phyloP scores from a whole-genome alignment of 495 filamentous ascomycete genomes.

The Aspergillus wentii region DNA sequence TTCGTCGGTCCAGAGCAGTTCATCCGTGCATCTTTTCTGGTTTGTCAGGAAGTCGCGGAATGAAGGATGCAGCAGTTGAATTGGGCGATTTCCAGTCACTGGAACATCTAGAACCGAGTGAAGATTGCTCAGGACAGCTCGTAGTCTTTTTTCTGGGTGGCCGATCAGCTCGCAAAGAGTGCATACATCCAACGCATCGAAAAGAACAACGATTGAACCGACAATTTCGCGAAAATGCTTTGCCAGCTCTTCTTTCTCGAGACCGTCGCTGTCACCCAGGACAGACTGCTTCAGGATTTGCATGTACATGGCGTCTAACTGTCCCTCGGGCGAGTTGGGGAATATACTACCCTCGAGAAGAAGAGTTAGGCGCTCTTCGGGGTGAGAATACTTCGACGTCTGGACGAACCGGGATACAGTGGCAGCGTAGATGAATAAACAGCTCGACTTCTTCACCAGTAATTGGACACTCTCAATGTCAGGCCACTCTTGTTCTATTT shows the following conservation, averaged over 20 bases:
- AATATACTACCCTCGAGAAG: no score
- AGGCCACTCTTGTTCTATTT: slow-evolving; percentile 38
- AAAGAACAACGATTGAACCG: slow-evolving; percentile 18
- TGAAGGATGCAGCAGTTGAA: slow-evolving; percentile 19
- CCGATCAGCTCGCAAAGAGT: slow-evolving; percentile 9
- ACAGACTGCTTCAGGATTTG: slow-evolving; percentile 14
- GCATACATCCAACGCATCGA: slow-evolving; percentile 15
- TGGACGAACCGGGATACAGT: slow-evolving; percentile 27
- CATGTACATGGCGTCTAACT: no score
- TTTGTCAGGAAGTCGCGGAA: slow-evolving; percentile 23
- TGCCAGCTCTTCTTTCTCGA: slow-evolving; percentile 1
- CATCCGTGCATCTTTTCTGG: background rate
- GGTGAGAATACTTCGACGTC: no score
- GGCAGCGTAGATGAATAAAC: slow-evolving; percentile 30
- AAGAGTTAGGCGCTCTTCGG: no score
- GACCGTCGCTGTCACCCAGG: no score
- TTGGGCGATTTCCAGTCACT: slow-evolving; percentile 2
- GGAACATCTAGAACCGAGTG: slow-evolving; percentile 18
- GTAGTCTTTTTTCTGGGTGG: slow-evolving; percentile 4
- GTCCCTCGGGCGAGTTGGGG: no score
- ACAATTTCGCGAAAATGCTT: slow-evolving; percentile 11
- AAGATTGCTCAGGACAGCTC: slow-evolving; percentile 7
- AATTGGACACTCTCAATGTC: slow-evolving; percentile 10
- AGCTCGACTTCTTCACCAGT: slow-evolving; percentile 15
- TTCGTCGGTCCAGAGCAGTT: slow-evolving; percentile 3